Base-by-base conservation (phyloP, 2,329 filamentous ascomycete species). In the Taxawa tesnikishii region DNA sequence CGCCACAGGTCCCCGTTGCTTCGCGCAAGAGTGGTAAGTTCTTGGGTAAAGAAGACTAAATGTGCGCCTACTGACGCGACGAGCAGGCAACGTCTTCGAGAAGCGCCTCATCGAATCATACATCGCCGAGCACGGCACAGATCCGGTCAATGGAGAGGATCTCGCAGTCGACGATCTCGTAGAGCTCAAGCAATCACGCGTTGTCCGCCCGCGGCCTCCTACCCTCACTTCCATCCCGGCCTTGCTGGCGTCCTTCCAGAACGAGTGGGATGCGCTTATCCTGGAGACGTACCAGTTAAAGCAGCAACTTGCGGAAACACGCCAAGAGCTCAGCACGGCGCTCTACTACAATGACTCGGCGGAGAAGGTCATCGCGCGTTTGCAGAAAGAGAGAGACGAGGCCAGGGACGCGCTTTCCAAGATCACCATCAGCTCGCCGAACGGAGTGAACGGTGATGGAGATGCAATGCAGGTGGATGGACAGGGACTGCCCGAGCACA, bases 321-420 rank as follows among this genome's bases (percentile, higher is more conserved):
- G 88, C 43, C 87, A 94, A 60, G 90, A 98, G 63, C 73, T 98
- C 35, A 84, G 84, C 35, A 90, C 84, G 2, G 83, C 90, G 0
- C 68, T 98, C 15, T 98, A 98, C 60, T 88, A 96, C 60, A 83
- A 96, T 48, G 90, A 98, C 66, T 88, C 90, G 2, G 90, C 90
- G n/a, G 78, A 93, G 30, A 73, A 90, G 41, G 90, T 98, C 29
- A 94, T 98, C 59, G 85, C 85, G 43, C 75, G 88, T 29, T 55
- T 98, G 54, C 81, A 82, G n/a, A 79, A 74, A 53, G 90, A 98
- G 65, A 68, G 90, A 41, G 87, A 98, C 48, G 87, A 96, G 56
- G 87, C 90, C 28, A 72, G 88, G 43, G 81, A 90, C 58, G 83
- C 90, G 10, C 63, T 98, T 31, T 84, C 84, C 21, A 84, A 83